Percentiles rank a stretch among this genome's conserved stretches.
Evolutionary conservation across 73 alveolate genomes (phyloP).

Genomic region (Stentor coeruleus): DNA sequence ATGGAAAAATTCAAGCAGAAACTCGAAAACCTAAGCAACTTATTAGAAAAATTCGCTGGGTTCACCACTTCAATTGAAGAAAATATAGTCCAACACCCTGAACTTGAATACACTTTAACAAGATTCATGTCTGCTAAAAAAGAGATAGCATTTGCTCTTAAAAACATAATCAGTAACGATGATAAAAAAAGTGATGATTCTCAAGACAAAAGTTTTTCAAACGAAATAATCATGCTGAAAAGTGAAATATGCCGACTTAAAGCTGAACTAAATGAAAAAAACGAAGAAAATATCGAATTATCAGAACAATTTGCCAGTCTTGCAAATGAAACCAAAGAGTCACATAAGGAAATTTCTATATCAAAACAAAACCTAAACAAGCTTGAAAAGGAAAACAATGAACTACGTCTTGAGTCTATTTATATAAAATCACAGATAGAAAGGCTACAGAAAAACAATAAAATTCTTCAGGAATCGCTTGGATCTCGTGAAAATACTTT

Average conservation of each 20-base stretch:
- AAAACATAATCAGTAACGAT: background rate
- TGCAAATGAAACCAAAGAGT: background rate
- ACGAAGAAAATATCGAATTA: background rate
- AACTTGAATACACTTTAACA: background rate
- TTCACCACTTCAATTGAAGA: background rate
- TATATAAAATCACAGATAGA: background rate
- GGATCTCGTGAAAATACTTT: background rate
- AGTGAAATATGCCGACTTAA: background rate
- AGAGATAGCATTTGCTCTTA: background rate
- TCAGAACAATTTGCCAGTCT: background rate
- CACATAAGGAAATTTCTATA: background rate
- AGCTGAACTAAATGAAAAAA: background rate
- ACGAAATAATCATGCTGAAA: background rate
- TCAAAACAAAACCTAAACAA: background rate
- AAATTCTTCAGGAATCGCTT: background rate
- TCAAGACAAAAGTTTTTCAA: background rate
- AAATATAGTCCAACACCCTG: background rate
- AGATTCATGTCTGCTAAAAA: background rate
- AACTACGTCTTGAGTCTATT: background rate
- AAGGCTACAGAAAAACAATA: background rate
- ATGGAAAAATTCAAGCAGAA: background rate
- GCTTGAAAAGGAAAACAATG: background rate
- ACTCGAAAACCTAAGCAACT: background rate
- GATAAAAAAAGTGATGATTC: background rate
- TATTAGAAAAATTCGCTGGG: background rate